Percentiles rank a stretch among this genome's conserved stretches.
phyloP scores from a whole-genome alignment of 768 basidiomycete genomes.

The Boletus sp. region DNA sequence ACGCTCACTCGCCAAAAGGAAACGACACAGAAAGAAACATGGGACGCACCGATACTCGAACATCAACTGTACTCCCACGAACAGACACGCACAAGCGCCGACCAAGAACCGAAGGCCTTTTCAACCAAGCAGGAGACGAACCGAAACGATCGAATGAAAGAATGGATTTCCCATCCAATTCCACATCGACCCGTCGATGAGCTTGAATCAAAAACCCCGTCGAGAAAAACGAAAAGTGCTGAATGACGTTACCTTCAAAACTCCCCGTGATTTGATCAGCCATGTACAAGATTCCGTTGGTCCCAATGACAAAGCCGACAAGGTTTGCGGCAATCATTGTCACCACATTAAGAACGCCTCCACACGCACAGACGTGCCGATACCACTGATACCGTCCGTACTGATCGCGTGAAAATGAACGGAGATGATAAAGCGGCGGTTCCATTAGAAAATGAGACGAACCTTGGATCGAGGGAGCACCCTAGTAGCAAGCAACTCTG shows the following conservation, averaged over 20 bases:
- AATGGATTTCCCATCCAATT: background rate
- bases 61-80: slow-evolving; percentile 87
- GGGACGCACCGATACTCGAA: slow-evolving; percentile 84
- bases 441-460: slow-evolving; percentile 1
- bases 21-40: background rate
- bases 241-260: slow-evolving; percentile 51
- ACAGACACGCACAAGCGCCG: slow-evolving; percentile 60
- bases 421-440: background rate
- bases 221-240: background rate
- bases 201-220: background rate
- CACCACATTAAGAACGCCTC: slow-evolving; percentile 79
- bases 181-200: background rate
- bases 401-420: slow-evolving; percentile 38
- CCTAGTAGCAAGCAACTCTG: slow-evolving; percentile 67
- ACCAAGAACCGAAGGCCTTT: slow-evolving; percentile 67
- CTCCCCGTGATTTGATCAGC: slow-evolving; percentile 58
- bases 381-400: slow-evolving; percentile 75
- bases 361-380: slow-evolving; percentile 78
- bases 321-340: slow-evolving; percentile 93
- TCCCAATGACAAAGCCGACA: slow-evolving; percentile 90
- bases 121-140: background rate
- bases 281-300: slow-evolving; percentile 75
- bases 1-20: background rate
- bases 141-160: background rate
- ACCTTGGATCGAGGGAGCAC: slow-evolving; percentile 68